Base-by-base conservation (phyloP, 1,284 basidiomycete genomes). In the Pseudozyma pruni region DNA sequence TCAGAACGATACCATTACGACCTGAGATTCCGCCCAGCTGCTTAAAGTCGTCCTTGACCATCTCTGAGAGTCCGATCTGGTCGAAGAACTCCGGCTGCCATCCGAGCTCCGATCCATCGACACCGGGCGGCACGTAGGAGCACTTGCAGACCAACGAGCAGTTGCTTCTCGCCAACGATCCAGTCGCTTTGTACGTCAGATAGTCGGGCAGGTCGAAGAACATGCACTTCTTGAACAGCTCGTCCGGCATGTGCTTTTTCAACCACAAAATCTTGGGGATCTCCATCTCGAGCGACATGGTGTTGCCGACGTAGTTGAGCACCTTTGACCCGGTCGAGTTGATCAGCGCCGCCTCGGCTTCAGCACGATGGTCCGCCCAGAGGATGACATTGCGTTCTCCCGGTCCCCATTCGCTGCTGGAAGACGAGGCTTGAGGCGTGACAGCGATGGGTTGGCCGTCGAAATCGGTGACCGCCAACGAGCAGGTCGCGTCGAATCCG, bases 171-270 rank as follows among this genome's bases (percentile, higher is more conserved):
- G 90, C 90, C 69, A 86, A 85, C 61, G 89, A 87, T 20, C 86
- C 86, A 1, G 96, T 98, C 4, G 93, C 92, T 51, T 89, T 90
- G 85, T 94, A 98, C 0, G 95, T 96, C 52, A 98, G 87, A 85
- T 90, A 98, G 84, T 98, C 95, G 14, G 95, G 95, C 23, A 98
- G 87, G 84, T 98, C 96, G 83, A 96, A 98, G 86, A 98, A 95
- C 83, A 93, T 90, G 84, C 90, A 93, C 48, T 87, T 85, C 41
- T 88, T 85, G 84, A 98, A 98, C n/a, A 85, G 85, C 13, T 87
- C 85, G 0, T 87, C 80, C 2, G 87, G 83, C 92, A 97, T 94
- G 84, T 92, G 87, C 61, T 89, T 90, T 84, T 94, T 96, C 41
- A 98, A 86, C 95, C 95, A 98, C 31, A 98, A 88, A 11, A 94